These are phyloP conservation scores for Myxozyma vanderwaltii DNA, from an alignment of 805 yeast genomes.

Conservation along the genomic window DNA sequence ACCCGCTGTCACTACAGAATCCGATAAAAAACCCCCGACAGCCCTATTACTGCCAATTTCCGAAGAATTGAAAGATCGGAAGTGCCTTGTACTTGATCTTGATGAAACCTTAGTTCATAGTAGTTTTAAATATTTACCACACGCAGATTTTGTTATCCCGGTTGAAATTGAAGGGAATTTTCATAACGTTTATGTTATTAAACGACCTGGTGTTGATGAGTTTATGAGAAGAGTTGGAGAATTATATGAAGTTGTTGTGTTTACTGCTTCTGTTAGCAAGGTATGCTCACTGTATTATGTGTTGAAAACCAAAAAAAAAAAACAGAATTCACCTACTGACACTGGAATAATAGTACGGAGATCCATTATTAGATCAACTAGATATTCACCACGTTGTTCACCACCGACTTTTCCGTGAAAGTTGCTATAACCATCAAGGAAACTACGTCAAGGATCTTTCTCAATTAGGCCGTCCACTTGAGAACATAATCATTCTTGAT, in stretches of 20 bases:
- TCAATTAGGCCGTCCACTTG: slow-evolving; percentile 89
- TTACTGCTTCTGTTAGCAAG: slow-evolving; percentile 92
- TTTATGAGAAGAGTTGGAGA: slow-evolving; percentile 81
- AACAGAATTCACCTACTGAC: too few species aligned
- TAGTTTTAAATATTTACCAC: slow-evolving; percentile 84
- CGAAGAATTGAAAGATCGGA: slow-evolving; percentile 57
- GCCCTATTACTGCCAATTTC: slow-evolving; percentile 59
- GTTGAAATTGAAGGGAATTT: slow-evolving; percentile 92
- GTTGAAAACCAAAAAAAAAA: too few species aligned
- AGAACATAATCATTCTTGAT: slow-evolving; percentile 85
- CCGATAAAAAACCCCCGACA: slow-evolving; percentile 3
- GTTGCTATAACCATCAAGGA: slow-evolving; percentile 91
- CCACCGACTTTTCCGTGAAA: slow-evolving; percentile 90
- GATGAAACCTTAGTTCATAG: slow-evolving; percentile 98
- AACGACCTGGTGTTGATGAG: slow-evolving; percentile 97
- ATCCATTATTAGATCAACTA: slow-evolving; percentile 86
- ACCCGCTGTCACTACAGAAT: slow-evolving; percentile 1
- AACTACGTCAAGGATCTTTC: slow-evolving; percentile 91
- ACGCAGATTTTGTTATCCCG: slow-evolving; percentile 95
- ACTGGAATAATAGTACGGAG: slow-evolving; percentile 88
- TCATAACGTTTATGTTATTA: slow-evolving; percentile 94
- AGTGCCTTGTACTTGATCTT: slow-evolving; percentile 86
- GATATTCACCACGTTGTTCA: slow-evolving; percentile 77
- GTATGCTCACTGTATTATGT: too few species aligned
- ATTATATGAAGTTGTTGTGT: slow-evolving; percentile 90